A percentile compares a stretch with the other conserved stretches of the same genome.
phyloP scores from a whole-genome alignment of 2,329 filamentous ascomycete genomes.

The Rhynchosporium secalis region DNA sequence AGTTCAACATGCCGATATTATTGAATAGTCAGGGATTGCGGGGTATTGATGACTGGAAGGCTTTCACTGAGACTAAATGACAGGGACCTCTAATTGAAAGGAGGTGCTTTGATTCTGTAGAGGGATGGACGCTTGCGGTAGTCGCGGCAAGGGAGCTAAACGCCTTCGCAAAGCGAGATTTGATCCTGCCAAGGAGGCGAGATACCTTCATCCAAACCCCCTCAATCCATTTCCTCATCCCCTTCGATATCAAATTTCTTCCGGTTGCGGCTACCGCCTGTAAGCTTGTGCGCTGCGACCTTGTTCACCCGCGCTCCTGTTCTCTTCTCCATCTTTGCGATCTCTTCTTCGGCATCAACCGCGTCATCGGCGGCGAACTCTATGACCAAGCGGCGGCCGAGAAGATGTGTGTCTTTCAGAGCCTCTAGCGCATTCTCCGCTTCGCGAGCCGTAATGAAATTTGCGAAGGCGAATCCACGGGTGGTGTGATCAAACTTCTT shows the following conservation, averaged over 20 bases:
- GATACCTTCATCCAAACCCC: conserved; percentile 13
- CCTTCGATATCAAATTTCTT: conserved; percentile 84
- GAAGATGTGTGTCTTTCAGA: conserved; percentile 86
- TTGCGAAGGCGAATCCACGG: conserved; percentile 94
- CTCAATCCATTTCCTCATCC: conserved; percentile 50
- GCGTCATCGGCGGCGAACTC: conserved; percentile 89
- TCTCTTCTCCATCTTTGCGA: conserved; percentile 96
- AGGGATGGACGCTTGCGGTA: conserved; percentile 16
- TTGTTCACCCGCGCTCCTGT: conserved; percentile 87
- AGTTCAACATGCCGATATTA: conserved; percentile 9
- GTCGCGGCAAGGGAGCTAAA: conserved; percentile 13
- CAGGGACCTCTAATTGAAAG: conserved; percentile 10
- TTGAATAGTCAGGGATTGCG: conserved; percentile 12
- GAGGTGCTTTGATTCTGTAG: conserved; percentile 12
- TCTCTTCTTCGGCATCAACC: conserved; percentile 91
- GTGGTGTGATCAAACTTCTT: conserved; percentile 90
- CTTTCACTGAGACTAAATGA: conserved; percentile 1
- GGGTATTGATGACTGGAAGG: conserved; percentile 6
- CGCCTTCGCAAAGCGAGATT: conserved; percentile 1
- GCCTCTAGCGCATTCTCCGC: conserved; percentile 88
- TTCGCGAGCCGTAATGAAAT: conserved; percentile 89
- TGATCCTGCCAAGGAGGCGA: conserved; percentile 16
- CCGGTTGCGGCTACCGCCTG: conserved; percentile 75
- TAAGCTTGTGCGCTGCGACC: conserved; percentile 85
- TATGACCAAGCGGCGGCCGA: conserved; percentile 85